Conservation (phyloP, 139 green algal genomes). For the Tetradesmus obliquus region DNA sequence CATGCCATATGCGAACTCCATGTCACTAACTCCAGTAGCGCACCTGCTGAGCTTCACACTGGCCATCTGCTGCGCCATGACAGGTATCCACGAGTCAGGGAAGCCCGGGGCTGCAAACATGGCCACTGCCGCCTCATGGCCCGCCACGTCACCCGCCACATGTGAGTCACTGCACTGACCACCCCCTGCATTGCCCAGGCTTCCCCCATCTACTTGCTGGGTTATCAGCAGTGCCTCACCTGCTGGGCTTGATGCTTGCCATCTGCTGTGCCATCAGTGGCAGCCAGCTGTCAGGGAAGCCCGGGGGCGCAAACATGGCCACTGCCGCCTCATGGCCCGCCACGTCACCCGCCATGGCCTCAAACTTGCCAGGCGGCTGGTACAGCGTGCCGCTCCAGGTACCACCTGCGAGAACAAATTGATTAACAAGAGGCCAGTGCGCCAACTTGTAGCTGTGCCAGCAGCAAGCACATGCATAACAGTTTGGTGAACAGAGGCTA, state of each 20-base stretch:
- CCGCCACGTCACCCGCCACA: slow-evolving; percentile 32
- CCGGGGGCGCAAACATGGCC: background rate
- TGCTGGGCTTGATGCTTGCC: background rate
- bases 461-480: no score
- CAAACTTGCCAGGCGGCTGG: slow-evolving; percentile 33
- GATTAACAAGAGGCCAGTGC: no score
- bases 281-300: slow-evolving; percentile 23
- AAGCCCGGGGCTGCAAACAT: slow-evolving; percentile 29
- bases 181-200: no score
- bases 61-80: slow-evolving; percentile 46
- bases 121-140: slow-evolving; percentile 2
- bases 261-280: slow-evolving; percentile 43
- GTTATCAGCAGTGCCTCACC: no score
- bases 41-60: background rate
- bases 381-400: slow-evolving; percentile 33
- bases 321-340: slow-evolving; percentile 24
- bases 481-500: no score
- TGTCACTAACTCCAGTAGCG: no score
- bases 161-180: no score
- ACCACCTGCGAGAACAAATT: background rate
- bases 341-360: slow-evolving; percentile 26
- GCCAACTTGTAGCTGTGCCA: no score
- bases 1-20: no score
- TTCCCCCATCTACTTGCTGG: no score
- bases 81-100: background rate